phyloP scores from a whole-genome alignment of 345 rosid species.

The Hevea brasiliensis region DNA sequence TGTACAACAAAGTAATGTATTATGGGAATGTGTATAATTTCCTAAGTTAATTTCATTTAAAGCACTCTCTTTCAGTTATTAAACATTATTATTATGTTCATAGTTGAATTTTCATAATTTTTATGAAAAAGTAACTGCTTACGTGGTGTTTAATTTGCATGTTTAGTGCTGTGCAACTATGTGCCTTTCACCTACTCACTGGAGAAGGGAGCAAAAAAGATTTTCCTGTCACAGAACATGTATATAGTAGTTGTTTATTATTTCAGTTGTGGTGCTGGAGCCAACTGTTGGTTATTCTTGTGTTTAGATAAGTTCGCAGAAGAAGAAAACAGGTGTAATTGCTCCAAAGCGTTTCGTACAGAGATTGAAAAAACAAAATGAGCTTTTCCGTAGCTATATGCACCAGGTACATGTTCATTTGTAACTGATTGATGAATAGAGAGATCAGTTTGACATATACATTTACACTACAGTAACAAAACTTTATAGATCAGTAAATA shows the following conservation, averaged over 20 bases:
- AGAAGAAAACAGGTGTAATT: conserved; percentile 99
- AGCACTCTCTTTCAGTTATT: not conserved
- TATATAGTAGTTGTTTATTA: conserved; percentile 10
- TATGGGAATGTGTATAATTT: not conserved
- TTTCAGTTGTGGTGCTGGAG: conserved; percentile 8
- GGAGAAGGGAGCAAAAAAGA: not conserved
- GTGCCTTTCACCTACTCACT: not conserved
- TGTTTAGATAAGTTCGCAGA: conserved; percentile 88
- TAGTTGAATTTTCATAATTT: not conserved
- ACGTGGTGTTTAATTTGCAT: not conserved
- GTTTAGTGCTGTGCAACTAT: not conserved
- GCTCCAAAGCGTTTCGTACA: conserved; percentile 98
- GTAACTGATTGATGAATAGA: not conserved
- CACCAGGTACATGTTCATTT: conserved; percentile 68
- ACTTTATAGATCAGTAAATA: not conserved
- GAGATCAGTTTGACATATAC: not conserved
- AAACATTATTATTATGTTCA: not conserved
- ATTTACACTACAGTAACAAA: not conserved
- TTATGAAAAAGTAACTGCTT: not conserved
- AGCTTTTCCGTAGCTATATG: conserved; percentile 98
- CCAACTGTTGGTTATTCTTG: conserved; percentile 22
- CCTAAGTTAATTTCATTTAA: too few relatives aligned
- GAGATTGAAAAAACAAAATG: conserved; percentile 98
- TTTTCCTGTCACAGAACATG: not conserved
- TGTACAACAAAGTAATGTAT: not conserved